A percentile compares a stretch with the other conserved stretches of the same genome.
Evolutionary conservation across 192 early-diverging fungal species (phyloP).

Genomic region (Entomortierella chlamydospora): DNA sequence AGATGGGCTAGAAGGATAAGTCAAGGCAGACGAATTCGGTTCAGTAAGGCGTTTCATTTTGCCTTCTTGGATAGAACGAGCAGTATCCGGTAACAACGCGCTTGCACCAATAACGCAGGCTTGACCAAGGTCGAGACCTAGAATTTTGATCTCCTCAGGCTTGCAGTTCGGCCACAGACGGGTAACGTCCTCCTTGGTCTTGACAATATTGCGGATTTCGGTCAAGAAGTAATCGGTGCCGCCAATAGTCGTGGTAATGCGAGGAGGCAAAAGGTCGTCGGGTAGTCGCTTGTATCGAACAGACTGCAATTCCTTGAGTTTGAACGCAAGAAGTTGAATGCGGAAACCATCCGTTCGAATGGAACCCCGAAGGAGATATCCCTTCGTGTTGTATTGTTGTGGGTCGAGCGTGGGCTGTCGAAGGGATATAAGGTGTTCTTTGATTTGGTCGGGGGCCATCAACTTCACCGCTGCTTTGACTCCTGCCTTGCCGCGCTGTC

Average conservation of each 20-base stretch:
- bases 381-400: background rate
- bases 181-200: constrained; percentile 3
- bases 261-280: background rate
- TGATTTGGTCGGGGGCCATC: background rate
- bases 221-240: constrained; percentile 14
- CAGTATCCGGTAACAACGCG: background rate
- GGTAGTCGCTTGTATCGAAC: constrained; percentile 6
- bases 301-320: constrained; percentile 16
- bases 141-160: constrained; percentile 11
- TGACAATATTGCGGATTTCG: constrained; percentile 15
- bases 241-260: background rate
- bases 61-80: background rate
- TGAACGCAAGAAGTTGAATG: constrained; percentile 18
- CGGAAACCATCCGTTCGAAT: constrained; percentile 22
- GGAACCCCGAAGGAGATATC: constrained; percentile 12
- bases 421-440: background rate
- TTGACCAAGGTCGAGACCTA: constrained; percentile 10
- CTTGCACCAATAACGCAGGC: constrained; percentile 15
- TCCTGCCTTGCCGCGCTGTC: background rate
- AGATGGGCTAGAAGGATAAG: background rate
- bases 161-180: background rate
- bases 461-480: background rate
- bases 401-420: constrained; percentile 2
- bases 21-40: background rate
- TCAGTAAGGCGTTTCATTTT: background rate